Conservation (phyloP, 768 basidiomycete genomes). For the Naematelia encephala region DNA sequence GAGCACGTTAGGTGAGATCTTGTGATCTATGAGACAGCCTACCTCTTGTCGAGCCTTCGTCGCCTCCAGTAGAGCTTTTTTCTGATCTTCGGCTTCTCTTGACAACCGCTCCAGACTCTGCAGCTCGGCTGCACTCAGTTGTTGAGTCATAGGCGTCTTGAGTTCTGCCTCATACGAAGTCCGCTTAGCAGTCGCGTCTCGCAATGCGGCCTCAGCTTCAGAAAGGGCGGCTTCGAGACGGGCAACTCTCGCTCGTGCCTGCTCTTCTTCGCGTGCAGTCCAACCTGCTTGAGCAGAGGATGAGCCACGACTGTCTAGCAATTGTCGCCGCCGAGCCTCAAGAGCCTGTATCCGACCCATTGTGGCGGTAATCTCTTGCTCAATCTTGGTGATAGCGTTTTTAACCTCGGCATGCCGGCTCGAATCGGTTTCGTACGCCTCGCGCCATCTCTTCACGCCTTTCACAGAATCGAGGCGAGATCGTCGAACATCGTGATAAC, state of each 20-base stretch:
- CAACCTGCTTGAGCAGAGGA: constrained; percentile 62
- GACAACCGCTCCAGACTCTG: constrained; percentile 63
- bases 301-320: constrained; percentile 65
- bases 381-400: constrained; percentile 63
- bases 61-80: constrained; percentile 67
- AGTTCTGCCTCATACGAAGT: constrained; percentile 68
- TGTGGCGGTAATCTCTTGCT: constrained; percentile 78
- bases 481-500: constrained; percentile 86
- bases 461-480: constrained; percentile 87
- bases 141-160: constrained; percentile 67
- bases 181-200: constrained; percentile 61
- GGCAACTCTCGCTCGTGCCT: constrained; percentile 60
- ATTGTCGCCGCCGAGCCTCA: constrained; percentile 67
- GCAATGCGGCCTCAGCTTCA: constrained; percentile 70
- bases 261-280: constrained; percentile 68
- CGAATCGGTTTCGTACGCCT: constrained; percentile 66
- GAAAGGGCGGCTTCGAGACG: constrained; percentile 66
- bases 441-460: constrained; percentile 68
- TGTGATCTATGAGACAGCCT: constrained; percentile 31
- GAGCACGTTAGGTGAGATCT: not conserved
- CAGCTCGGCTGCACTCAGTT: constrained; percentile 71
- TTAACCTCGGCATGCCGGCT: constrained; percentile 71
- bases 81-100: constrained; percentile 70
- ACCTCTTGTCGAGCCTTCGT: constrained; percentile 70
- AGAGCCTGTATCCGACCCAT: constrained; percentile 70